These are phyloP conservation scores for Tritrichomonas musculus DNA, from an alignment of 208 protist species.

Conservation along the genomic window DNA sequence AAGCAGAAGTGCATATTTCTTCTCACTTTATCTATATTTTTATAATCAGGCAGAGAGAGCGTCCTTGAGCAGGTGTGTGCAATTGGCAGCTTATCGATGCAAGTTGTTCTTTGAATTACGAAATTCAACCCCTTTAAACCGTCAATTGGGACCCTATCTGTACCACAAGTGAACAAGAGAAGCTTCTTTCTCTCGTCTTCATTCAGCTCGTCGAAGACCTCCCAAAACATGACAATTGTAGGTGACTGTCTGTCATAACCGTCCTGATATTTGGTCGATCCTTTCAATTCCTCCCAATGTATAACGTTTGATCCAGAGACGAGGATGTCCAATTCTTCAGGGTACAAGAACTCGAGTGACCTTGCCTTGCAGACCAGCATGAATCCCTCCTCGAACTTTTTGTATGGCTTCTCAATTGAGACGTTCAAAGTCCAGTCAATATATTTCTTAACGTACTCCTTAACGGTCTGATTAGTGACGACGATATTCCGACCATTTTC, in stretches of 20 bases:
- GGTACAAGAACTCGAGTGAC: neutral
- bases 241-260: constrained; percentile 48
- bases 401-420: constrained; percentile 49
- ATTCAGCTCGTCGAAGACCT: constrained; percentile 51
- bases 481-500: constrained; percentile 37
- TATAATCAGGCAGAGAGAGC: constrained; percentile 69
- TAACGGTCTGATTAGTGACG: constrained; percentile 47
- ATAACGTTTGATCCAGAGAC: neutral
- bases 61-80: constrained; percentile 74
- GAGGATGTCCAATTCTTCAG: neutral
- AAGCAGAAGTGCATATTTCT: constrained; percentile 50
- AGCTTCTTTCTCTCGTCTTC: constrained; percentile 53
- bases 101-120: constrained; percentile 38
- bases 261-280: constrained; percentile 39
- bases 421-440: constrained; percentile 42
- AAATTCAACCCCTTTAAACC: neutral
- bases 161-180: constrained; percentile 58
- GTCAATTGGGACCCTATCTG: constrained; percentile 24
- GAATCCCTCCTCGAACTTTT: constrained; percentile 37
- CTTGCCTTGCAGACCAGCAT: neutral
- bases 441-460: constrained; percentile 46
- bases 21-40: constrained; percentile 57
- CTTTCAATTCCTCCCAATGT: neutral
- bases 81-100: constrained; percentile 59
- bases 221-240: constrained; percentile 55